These are phyloP conservation scores for Curvularia sp. DNA, from an alignment of 2,329 filamentous ascomycete species.

Conservation along the genomic window DNA sequence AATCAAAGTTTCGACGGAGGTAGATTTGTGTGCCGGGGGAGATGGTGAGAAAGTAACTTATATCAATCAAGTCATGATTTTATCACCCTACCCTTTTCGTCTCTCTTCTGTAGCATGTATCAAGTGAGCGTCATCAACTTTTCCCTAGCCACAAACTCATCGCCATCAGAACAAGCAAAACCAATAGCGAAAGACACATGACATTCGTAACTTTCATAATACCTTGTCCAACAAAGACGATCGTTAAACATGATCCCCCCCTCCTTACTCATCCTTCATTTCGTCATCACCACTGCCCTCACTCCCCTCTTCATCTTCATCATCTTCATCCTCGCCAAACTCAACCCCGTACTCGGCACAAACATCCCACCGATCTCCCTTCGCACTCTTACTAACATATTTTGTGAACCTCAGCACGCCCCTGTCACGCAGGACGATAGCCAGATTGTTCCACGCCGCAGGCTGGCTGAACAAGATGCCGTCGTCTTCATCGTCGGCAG, in stretches of 20 bases:
- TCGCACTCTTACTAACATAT: constrained; percentile 83
- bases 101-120: too few species aligned
- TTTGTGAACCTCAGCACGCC: constrained; percentile 93
- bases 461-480: constrained; percentile 73
- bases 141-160: too few species aligned
- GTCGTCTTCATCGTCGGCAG: constrained; percentile 72
- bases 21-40: constrained; percentile 2
- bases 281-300: neutral
- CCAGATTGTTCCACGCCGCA: constrained; percentile 87
- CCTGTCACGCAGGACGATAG: constrained; percentile 84
- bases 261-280: constrained; percentile 3
- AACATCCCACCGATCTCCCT: constrained; percentile 92
- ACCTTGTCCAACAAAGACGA: too few species aligned
- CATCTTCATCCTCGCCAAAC: constrained; percentile 58
- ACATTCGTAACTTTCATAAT: too few species aligned
- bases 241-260: too few species aligned
- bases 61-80: too few species aligned
- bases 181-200: too few species aligned
- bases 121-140: too few species aligned
- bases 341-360: constrained; percentile 78
- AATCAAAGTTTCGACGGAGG: constrained; percentile 34
- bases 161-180: too few species aligned
- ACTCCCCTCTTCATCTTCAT: constrained; percentile 43
- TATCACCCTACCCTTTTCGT: too few species aligned
- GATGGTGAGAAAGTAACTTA: neutral